Conservation (phyloP, 2,329 filamentous ascomycete species). For the Exophiala spinifera region DNA sequence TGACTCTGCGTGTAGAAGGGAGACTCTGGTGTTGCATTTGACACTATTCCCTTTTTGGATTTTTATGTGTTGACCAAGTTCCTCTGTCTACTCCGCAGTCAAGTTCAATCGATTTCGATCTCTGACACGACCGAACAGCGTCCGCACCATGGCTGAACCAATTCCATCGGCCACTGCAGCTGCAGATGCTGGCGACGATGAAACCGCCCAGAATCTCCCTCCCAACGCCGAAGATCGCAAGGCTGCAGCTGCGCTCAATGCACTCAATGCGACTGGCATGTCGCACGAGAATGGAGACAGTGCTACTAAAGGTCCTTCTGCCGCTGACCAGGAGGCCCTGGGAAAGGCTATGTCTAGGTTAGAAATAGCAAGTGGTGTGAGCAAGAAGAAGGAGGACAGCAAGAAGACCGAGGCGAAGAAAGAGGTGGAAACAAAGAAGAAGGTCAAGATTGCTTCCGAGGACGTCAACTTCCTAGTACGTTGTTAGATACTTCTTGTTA, state of each 20-base stretch:
- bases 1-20: neutral
- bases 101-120: neutral
- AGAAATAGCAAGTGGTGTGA: slow-evolving; percentile 40
- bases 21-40: neutral
- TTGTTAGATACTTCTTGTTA: slow-evolving; percentile 6
- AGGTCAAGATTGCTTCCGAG: slow-evolving; percentile 44
- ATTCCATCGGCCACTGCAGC: slow-evolving; percentile 41
- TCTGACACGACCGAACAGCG: slow-evolving; percentile 33
- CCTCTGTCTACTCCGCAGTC: no score
- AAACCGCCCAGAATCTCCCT: slow-evolving; percentile 33
- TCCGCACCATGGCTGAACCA: slow-evolving; percentile 41
- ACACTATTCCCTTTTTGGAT: slow-evolving; percentile 1
- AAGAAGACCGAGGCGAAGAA: slow-evolving; percentile 33
- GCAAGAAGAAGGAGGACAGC: slow-evolving; percentile 29
- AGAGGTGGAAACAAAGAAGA: slow-evolving; percentile 39
- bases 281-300: slow-evolving; percentile 34
- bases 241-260: slow-evolving; percentile 48
- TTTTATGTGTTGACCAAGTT: neutral
- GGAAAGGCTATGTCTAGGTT: slow-evolving; percentile 49
- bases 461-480: slow-evolving; percentile 48
- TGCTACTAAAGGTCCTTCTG: slow-evolving; percentile 32
- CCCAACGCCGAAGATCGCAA: slow-evolving; percentile 50
- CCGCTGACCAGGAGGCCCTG: slow-evolving; percentile 47
- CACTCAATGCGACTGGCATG: slow-evolving; percentile 44
- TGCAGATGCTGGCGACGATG: slow-evolving; percentile 34